Evolutionary conservation across 257 asterid genomes (phyloP), one percentile per base, ranked within the genome.

Genomic region (Solanum phureja): DNA sequence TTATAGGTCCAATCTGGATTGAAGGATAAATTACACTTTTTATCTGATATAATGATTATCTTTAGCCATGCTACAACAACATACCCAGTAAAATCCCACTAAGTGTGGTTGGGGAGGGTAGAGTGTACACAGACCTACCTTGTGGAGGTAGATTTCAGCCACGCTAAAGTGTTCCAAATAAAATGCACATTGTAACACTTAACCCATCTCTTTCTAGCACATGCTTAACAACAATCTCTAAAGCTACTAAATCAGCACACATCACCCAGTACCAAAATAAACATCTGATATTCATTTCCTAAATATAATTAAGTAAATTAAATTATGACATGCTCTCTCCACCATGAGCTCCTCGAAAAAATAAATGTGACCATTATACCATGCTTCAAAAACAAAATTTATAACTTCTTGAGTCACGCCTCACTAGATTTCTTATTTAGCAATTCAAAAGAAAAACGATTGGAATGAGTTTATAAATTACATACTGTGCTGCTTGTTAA

Each of bases 401-500:
- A 73, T n/a, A 82, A 49, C 71, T 82, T 31, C 71, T 49, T 10
- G 44, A 82, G 71, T 31, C 42, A 49, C 8, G 11, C 86, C 44
- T 49, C 40, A 31, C 86, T 82, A 49, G 38, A 82, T 82, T 18
- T 82, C 86, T 82, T 21, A 31, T 49, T 44, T 82, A 46, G 69
- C 27, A 82, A 82, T 49, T 49, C 69, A 46, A 4, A 31, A 49
- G 34, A 31, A 52, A 79, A 82, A 49, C n/a, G 3, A 49, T 46
- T 81, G 42, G 42, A 46, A 81, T 46, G 8, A 46, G 11, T 49
- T 82, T 31, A 82, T 14, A 49, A 19, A 27, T 46, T 89, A 66
- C 97, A 86, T 93, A 97, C 99, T 98, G 90, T 92, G 92, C 94
- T 92, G 68, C 93, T 83, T 42, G 96, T 93, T 88, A 97, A 90